phyloP scores from a whole-genome alignment of 2,329 filamentous ascomycete genomes.

The Fusarium begoniae region DNA sequence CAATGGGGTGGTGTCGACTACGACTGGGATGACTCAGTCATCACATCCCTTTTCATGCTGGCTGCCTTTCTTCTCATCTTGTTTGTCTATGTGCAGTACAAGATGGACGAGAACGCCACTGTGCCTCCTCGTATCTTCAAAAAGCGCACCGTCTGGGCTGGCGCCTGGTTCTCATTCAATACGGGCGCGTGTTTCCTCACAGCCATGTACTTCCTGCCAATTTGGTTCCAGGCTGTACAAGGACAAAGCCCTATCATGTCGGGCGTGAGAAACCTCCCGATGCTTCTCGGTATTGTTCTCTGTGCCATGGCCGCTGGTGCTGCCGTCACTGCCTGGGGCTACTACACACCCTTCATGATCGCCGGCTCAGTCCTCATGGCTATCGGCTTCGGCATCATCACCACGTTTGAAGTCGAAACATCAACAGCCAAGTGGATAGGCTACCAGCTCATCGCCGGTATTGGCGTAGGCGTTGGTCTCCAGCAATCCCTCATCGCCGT shows the following conservation, averaged over 20 bases:
- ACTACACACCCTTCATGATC: conserved; percentile 57
- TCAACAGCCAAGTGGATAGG: conserved; percentile 53
- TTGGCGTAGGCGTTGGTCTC: conserved; percentile 53
- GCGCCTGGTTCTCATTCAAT: conserved; percentile 49
- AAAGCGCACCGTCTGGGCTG: conserved; percentile 51
- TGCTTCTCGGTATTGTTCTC: conserved; percentile 51
- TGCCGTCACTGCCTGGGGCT: conserved; percentile 51
- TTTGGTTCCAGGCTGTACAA: conserved; percentile 59
- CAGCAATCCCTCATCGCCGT: conserved; percentile 58
- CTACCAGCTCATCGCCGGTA: conserved; percentile 50
- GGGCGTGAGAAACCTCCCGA: conserved; percentile 53
- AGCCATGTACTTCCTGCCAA: conserved; percentile 52
- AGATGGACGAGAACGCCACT: conserved; percentile 53
- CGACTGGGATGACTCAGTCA: conserved; percentile 36
- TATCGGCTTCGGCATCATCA: conserved; percentile 54
- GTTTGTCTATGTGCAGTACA: conserved; percentile 52
- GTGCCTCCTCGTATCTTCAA: conserved; percentile 54
- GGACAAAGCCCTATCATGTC: conserved; percentile 51
- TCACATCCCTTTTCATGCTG: conserved; percentile 45
- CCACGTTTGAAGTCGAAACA: conserved; percentile 50
- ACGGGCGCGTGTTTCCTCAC: conserved; percentile 48
- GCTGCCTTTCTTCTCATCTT: conserved; percentile 45
- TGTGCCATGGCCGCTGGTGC: conserved; percentile 48
- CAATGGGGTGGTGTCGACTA: conserved; percentile 58
- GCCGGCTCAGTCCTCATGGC: conserved; percentile 46